A percentile compares a stretch with the other conserved stretches of the same genome.
Evolutionary conservation across 2,329 filamentous ascomycete genomes (phyloP).

Genomic region (Aspergillus luchuensis): DNA sequence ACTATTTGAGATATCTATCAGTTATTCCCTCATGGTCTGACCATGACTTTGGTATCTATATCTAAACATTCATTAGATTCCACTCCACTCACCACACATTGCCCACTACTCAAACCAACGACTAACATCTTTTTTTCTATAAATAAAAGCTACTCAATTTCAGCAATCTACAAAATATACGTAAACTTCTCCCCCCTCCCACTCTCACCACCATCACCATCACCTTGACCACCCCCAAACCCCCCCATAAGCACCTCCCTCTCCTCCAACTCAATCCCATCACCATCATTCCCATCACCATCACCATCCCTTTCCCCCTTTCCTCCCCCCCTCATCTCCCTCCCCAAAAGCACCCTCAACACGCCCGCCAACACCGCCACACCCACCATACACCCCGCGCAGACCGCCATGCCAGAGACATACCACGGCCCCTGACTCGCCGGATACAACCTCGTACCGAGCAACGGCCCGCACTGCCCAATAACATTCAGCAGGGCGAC

Average conservation of each 20-base stretch:
- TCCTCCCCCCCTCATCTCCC: constrained; percentile 48
- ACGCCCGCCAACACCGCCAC: constrained; percentile 60
- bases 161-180: not conserved
- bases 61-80: too few relatives aligned
- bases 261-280: constrained; percentile 22
- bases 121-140: too few relatives aligned
- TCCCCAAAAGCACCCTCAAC: constrained; percentile 57
- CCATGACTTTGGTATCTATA: too few relatives aligned
- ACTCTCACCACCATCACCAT: not conserved
- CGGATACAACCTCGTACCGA: constrained; percentile 69
- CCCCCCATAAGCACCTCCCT: constrained; percentile 5
- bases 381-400: constrained; percentile 63
- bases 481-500: constrained; percentile 80
- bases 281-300: not conserved
- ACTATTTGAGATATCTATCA: too few relatives aligned
- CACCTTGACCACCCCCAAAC: not conserved
- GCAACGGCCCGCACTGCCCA: constrained; percentile 74
- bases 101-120: not conserved
- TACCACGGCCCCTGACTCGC: constrained; percentile 62
- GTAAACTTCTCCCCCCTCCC: not conserved
- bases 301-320: not conserved
- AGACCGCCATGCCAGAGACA: constrained; percentile 62
- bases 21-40: too few relatives aligned
- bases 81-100: not conserved
- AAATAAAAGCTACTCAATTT: not conserved